Evolutionary conservation across 257 asterid species (phyloP), one percentile per base, ranked within the genome.

Genomic region (Ocimum tenuiflorum): DNA sequence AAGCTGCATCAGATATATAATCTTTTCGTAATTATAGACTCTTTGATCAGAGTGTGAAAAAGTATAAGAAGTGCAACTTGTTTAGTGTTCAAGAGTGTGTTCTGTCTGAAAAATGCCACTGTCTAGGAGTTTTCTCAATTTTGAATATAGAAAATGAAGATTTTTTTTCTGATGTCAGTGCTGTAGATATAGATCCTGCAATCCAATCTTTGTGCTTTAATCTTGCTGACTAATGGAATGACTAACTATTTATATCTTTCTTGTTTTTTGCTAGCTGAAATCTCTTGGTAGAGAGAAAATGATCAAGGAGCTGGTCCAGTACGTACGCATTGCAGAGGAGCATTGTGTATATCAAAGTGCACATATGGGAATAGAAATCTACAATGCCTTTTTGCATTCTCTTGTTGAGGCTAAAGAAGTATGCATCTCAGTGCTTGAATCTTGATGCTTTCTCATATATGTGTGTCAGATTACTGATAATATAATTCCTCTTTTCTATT

Each of bases 271-370:
- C 73, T 84, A 91, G 97, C 74, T 91, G 76, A 81, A 71, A 77
- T 92, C 95, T 63, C 82, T 89, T 73, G 96, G 96, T 65, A 66
- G 77, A 71, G 96, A 86, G 78, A 95, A 95, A 69, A 79, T 87
- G 90, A 68, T 73, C 59, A 74, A 67, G 65, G 88, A 87, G 77
- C 78, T 89, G 81, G 52, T 80, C 67, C 80, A 73, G 41, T 82
- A 77, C 71, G 67, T 91, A 63, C 77, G 58, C 39, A 60, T 53
- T 74, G 95, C 90, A 13, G 91, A 88, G 74, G 68, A 79, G 69
- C 79, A 72, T 52, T 77, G 78, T 66, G 64, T 77, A 68, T 64
- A 47, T 33, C 56, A 60, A 33, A 52, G 67, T 49, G 55, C 54
- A 41, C 60, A 56, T 60, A 42, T 70, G 17, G 78, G 83, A 55